These are phyloP conservation scores for Epichloe coenophiala DNA, from an alignment of 2,329 filamentous ascomycete genomes.

Conservation along the genomic window DNA sequence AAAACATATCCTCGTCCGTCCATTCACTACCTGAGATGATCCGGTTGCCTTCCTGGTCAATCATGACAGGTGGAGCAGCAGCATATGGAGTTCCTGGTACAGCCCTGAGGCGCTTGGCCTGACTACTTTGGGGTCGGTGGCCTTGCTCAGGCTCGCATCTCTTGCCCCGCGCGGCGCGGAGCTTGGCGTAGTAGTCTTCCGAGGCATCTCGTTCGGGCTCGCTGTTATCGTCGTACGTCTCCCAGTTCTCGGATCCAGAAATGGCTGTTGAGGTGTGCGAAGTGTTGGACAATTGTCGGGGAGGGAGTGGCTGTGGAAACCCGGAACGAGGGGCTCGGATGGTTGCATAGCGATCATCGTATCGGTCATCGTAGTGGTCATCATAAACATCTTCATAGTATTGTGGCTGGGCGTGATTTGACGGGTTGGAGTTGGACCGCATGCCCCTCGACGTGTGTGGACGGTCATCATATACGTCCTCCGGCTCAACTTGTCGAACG, in stretches of 20 bases:
- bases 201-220: constrained; percentile 63
- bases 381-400: constrained; percentile 26
- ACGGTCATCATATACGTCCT: constrained; percentile 74
- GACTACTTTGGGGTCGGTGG: constrained; percentile 27
- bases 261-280: constrained; percentile 64
- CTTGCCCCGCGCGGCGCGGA: constrained; percentile 55
- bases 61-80: constrained; percentile 30
- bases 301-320: constrained; percentile 30
- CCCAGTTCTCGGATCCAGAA: constrained; percentile 91
- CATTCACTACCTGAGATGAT: constrained; percentile 53
- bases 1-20: constrained; percentile 52
- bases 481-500: constrained; percentile 51
- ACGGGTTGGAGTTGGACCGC: constrained; percentile 27
- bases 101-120: constrained; percentile 40
- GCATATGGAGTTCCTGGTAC: constrained; percentile 29
- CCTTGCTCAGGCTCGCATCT: constrained; percentile 39
- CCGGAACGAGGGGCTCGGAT: constrained; percentile 21
- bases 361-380: constrained; percentile 11
- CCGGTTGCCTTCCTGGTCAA: constrained; percentile 46
- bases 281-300: constrained; percentile 49
- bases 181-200: constrained; percentile 68
- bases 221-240: constrained; percentile 81
- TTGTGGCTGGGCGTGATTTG: constrained; percentile 18
- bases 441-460: constrained; percentile 21
- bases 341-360: constrained; percentile 26